Percentiles rank a stretch among this genome's conserved stretches.
phyloP scores from a whole-genome alignment of 768 basidiomycete species.

The Tubosaeta sp. region DNA sequence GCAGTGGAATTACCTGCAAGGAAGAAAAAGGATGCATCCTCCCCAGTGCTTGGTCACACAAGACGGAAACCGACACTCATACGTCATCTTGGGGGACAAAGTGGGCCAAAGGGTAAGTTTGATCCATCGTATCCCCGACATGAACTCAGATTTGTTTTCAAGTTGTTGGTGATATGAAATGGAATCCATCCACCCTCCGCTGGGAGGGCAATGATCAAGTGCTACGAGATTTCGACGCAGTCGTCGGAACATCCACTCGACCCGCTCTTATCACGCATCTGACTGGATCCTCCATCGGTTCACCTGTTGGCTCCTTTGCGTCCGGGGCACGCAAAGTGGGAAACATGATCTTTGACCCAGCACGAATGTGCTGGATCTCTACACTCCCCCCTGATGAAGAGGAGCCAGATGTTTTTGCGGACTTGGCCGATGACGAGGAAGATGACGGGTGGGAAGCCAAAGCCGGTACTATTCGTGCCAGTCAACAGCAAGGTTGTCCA shows the following conservation, averaged over 20 bases:
- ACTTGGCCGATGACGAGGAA: constrained; percentile 88
- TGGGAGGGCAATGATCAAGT: constrained; percentile 98
- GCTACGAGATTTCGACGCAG: constrained; percentile 84
- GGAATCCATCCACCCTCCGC: constrained; percentile 84
- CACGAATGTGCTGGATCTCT: constrained; percentile 94
- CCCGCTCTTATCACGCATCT: constrained; percentile 95
- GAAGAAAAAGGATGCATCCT: constrained; percentile 52
- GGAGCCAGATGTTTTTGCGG: constrained; percentile 94
- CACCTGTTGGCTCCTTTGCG: constrained; percentile 68
- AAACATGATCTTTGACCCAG: constrained; percentile 96
- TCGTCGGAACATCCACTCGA: constrained; percentile 75
- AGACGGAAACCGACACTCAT: constrained; percentile 84
- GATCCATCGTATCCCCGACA: background rate
- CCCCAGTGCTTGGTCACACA: constrained; percentile 43
- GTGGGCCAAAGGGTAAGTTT: constrained; percentile 67
- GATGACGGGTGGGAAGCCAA: constrained; percentile 66
- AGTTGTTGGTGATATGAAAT: constrained; percentile 97
- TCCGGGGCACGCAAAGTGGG: constrained; percentile 88
- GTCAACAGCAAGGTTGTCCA: constrained; percentile 38
- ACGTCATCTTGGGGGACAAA: constrained; percentile 68
- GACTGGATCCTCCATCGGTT: constrained; percentile 81
- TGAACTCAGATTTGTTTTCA: constrained; percentile 16
- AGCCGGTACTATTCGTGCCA: constrained; percentile 77
- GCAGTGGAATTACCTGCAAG: constrained; percentile 38
- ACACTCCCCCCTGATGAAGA: constrained; percentile 82